Conservation (phyloP, 148 eudicot genomes). For the Heliosperma pusillum region DNA sequence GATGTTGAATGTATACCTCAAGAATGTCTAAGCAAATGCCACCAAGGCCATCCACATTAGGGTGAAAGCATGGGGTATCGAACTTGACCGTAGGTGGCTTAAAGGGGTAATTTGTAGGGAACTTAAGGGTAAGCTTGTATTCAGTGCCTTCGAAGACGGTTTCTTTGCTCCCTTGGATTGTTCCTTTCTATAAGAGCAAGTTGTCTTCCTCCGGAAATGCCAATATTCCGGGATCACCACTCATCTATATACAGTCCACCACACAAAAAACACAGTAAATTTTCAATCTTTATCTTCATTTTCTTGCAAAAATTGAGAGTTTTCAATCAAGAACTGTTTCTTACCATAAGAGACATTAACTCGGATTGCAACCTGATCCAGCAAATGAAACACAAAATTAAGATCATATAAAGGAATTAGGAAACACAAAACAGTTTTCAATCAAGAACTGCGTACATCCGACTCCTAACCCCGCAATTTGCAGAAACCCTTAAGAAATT, state of each 20-base stretch:
- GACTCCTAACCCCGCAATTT: not conserved
- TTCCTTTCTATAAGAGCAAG: conserved; percentile 92
- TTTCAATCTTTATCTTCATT: not conserved
- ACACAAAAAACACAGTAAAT: not conserved
- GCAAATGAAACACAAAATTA: not conserved
- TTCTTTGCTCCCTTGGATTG: conserved; percentile 87
- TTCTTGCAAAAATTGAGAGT: not conserved
- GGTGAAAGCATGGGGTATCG: conserved; percentile 84
- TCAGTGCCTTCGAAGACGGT: conserved; percentile 98
- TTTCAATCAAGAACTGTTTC: not conserved
- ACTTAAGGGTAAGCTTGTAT: conserved; percentile 69
- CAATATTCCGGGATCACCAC: conserved; percentile 87
- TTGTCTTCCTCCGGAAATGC: conserved; percentile 98
- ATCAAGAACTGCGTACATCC: too few relatives aligned
- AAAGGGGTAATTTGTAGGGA: conserved; percentile 85
- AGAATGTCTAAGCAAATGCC: conserved; percentile 92
- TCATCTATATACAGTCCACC: conserved; percentile 45
- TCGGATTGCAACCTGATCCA: conserved; percentile 86
- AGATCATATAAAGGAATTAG: not conserved
- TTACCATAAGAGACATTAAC: conserved; percentile 92
- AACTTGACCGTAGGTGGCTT: conserved; percentile 95
- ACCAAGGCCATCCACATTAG: conserved; percentile 80
- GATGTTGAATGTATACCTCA: conserved; percentile 46
- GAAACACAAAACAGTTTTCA: too few relatives aligned
- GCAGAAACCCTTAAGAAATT: too few relatives aligned